These are phyloP conservation scores for Rhynchosporium agropyri DNA, from an alignment of 2,329 filamentous ascomycete genomes.

Conservation along the genomic window DNA sequence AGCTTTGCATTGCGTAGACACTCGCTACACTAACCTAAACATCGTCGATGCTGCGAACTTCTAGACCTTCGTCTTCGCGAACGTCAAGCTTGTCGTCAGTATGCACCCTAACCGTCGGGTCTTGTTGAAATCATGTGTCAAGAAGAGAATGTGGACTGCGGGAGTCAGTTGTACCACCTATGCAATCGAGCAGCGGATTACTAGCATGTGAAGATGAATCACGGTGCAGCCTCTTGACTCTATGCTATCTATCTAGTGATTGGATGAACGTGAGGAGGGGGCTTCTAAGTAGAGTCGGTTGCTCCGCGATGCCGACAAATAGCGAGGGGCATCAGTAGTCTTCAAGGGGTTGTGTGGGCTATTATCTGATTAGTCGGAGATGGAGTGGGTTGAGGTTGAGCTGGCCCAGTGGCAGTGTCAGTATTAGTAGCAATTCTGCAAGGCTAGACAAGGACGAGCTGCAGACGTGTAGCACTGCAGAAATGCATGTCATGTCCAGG, in stretches of 20 bases:
- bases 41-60: background rate
- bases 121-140: conserved; percentile 37
- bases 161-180: conserved; percentile 22
- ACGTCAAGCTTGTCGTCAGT: conserved; percentile 27
- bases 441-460: conserved; percentile 3
- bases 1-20: conserved; percentile 12
- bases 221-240: conserved; percentile 28
- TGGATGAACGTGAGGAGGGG: conserved; percentile 12
- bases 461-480: conserved; percentile 12
- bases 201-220: conserved; percentile 26
- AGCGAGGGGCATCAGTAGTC: conserved; percentile 13
- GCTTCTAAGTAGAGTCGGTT: conserved; percentile 4
- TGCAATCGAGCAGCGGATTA: conserved; percentile 28
- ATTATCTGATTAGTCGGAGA: conserved; percentile 20
- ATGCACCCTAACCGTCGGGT: conserved; percentile 33
- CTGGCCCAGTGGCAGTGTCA: conserved; percentile 1
- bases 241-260: background rate
- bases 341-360: conserved; percentile 12
- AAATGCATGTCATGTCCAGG: background rate
- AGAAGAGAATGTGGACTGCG: conserved; percentile 31
- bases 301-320: conserved; percentile 12
- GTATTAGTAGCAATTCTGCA: background rate
- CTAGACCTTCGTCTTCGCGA: conserved; percentile 15
- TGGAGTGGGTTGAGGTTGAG: conserved; percentile 4
- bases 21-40: background rate